Evolutionary conservation across 2,329 filamentous ascomycete genomes (phyloP), one percentile per base, ranked within the genome.

Genomic region (Emydomyces testavorans): DNA sequence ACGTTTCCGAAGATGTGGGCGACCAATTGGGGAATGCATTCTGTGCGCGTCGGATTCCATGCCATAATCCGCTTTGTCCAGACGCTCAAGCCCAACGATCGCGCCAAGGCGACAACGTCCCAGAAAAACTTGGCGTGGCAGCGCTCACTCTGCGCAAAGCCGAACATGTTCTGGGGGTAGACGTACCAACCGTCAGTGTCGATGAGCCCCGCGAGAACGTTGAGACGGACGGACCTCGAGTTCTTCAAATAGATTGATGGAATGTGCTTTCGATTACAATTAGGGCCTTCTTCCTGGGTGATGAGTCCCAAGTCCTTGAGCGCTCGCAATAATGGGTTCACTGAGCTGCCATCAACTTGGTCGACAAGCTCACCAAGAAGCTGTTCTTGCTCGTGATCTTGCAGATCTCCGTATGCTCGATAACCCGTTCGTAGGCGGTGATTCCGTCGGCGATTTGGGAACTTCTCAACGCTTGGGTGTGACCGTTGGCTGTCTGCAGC

Each of bases 1-100:
- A 56, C 28, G 41, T 57, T 49, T 42, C 55, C 54, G 16, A 32
- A 45, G 23, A 52, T 56, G 32, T 52, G 47, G 35, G 55, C 54
- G 36, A 51, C 24, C 20, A 53, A 32, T 23, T 50, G 52, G 29
- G 44, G 20, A 15, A 26, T 18, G 41, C 34, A 47, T 16, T 31
- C 35, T 10, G 54, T 38, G 29, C 20, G 29, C 32, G 44, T 18
- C 13, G 39, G 16, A 41, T 42, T 48, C 28, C 16, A 29, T 36
- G 38, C n/a, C 43, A 24, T 32, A 23, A 16, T 24, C 18, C 18
- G 44, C 41, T 44, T 39, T 26, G 50, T 52, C 44, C 20, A 41
- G 13, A 52, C 50, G 46, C 34, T 43, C 15, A 53, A 38, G 6
- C 52, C 52, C 26, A 53, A 35, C 1, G 52, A 53, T 20, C 43